These are phyloP conservation scores for Quercus bicolor DNA, from an alignment of 306 rosid species.

Conservation along the genomic window DNA sequence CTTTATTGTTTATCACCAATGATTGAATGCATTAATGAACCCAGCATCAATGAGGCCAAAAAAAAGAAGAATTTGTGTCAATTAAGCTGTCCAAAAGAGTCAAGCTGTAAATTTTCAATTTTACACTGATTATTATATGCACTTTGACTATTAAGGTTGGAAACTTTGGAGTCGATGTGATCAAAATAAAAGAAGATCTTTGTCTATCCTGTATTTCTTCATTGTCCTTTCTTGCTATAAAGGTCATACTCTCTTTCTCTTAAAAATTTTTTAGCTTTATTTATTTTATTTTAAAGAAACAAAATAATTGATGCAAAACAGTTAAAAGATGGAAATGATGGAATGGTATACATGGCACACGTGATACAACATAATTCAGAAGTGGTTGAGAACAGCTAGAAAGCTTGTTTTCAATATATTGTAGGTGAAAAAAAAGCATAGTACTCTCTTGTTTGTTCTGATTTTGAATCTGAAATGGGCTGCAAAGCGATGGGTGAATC, in stretches of 20 bases:
- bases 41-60: too few relatives aligned
- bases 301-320: neutral
- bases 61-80: too few relatives aligned
- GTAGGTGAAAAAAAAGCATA: constrained; percentile 24
- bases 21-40: too few relatives aligned
- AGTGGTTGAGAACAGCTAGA: constrained; percentile 54
- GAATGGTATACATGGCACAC: constrained; percentile 30
- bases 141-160: neutral
- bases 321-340: neutral
- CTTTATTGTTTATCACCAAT: too few relatives aligned
- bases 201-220: neutral
- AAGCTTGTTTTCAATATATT: constrained; percentile 18
- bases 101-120: neutral
- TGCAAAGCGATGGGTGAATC: neutral
- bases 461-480: constrained; percentile 30
- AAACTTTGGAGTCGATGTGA: neutral
- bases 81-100: neutral
- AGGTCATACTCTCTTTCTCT: neutral
- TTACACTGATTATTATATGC: neutral
- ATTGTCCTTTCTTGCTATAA: neutral
- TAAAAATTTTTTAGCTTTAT: neutral
- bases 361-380: constrained; percentile 41
- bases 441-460: constrained; percentile 28
- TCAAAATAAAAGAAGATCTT: neutral
- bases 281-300: neutral